Conservation (phyloP, 805 yeast genomes). For the Sporopachydermia lactativora region DNA sequence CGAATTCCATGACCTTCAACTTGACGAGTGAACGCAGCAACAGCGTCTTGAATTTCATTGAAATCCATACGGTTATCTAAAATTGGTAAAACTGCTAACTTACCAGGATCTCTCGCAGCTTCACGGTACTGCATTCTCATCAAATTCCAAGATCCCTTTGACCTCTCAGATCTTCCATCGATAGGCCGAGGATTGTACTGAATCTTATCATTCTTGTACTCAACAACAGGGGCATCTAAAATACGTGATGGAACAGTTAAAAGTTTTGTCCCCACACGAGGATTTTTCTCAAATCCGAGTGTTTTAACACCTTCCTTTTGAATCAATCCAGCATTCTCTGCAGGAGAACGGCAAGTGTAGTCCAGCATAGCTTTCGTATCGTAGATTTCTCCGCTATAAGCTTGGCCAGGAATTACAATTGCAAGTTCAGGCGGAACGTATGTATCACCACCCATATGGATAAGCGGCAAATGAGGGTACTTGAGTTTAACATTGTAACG, state of each 20-base stretch:
- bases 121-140: conserved; percentile 11
- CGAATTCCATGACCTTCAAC: conserved; percentile 12
- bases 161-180: conserved; percentile 13
- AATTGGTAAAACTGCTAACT: conserved; percentile 10
- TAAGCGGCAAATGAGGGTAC: conserved; percentile 16
- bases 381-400: conserved; percentile 16
- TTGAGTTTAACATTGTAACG: conserved; percentile 14
- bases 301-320: conserved; percentile 12
- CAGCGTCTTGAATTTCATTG: conserved; percentile 9
- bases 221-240: conserved; percentile 12
- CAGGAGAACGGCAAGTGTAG: conserved; percentile 18
- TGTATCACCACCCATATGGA: conserved; percentile 16
- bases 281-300: conserved; percentile 8
- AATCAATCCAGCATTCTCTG: conserved; percentile 16
- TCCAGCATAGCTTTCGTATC: conserved; percentile 18
- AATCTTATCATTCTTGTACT: conserved; percentile 10
- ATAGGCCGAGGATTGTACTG: conserved; percentile 11
- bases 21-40: conserved; percentile 10
- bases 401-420: conserved; percentile 17
- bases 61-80: conserved; percentile 7
- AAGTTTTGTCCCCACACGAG: conserved; percentile 13
- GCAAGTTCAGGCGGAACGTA: conserved; percentile 18
- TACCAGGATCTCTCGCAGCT: conserved; percentile 9
- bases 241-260: conserved; percentile 19
- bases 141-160: conserved; percentile 15